Evolutionary conservation across 2,329 filamentous ascomycete genomes (phyloP).

Genomic region (Trichophyton benhamiae): DNA sequence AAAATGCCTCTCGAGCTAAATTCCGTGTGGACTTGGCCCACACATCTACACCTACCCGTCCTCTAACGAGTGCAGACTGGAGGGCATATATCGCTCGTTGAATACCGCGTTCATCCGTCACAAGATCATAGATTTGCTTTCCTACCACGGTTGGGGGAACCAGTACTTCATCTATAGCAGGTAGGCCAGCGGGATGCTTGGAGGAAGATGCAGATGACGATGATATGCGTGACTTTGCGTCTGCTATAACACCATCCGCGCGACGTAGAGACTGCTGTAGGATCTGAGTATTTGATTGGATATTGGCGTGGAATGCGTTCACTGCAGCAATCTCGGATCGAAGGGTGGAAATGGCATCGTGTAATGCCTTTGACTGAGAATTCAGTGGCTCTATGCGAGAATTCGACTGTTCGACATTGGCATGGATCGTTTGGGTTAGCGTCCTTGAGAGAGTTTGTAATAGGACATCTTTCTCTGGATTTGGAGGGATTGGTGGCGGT

Average conservation of each 20-base stretch:
- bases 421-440: slow-evolving; percentile 56
- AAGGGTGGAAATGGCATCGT: slow-evolving; percentile 54
- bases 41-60: slow-evolving; percentile 34
- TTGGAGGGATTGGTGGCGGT: slow-evolving; percentile 80
- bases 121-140: slow-evolving; percentile 79
- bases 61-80: slow-evolving; percentile 34
- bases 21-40: slow-evolving; percentile 38
- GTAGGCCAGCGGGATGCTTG: slow-evolving; percentile 34
- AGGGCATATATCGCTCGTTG: slow-evolving; percentile 69
- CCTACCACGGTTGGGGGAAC: slow-evolving; percentile 90
- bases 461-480: slow-evolving; percentile 87
- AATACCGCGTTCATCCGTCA: slow-evolving; percentile 77
- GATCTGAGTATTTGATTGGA: slow-evolving; percentile 66
- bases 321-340: slow-evolving; percentile 63
- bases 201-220: slow-evolving; percentile 14
- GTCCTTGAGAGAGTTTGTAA: slow-evolving; percentile 61
- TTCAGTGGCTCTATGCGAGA: slow-evolving; percentile 62
- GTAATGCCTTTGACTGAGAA: slow-evolving; percentile 68
- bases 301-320: slow-evolving; percentile 54
- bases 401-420: slow-evolving; percentile 58
- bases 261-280: slow-evolving; percentile 64
- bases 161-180: slow-evolving; percentile 76
- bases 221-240: slow-evolving; percentile 48
- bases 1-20: slow-evolving; percentile 37
- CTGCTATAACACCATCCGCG: slow-evolving; percentile 65